Evolutionary conservation across 129 eudicot species (phyloP), one percentile per base, ranked within the genome.

Genomic region (Saussurea involucrata): DNA sequence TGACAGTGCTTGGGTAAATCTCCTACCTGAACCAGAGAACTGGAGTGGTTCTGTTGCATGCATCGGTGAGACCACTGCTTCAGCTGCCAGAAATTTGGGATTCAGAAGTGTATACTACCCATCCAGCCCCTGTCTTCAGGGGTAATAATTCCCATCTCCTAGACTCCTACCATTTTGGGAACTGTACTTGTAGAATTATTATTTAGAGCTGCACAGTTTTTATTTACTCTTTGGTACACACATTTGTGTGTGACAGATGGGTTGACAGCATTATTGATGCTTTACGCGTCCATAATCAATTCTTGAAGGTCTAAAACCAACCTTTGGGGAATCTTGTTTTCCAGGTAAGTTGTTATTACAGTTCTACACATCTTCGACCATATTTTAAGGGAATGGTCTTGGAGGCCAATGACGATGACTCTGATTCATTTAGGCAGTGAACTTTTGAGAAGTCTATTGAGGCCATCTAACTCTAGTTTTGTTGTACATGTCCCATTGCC

Each of bases 1-100:
- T 58, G 17, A 82, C 87, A 93, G 98, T 58, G 95, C 91, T 34
- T 94, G 98, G 98, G 83, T 86, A 36, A 79, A 87, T 78, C 82
- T 94, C 83, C 71, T 85, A 28, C 86, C 95, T 22, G 87, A 85
- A 53, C 64, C 82, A 42, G 87, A 74, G 37, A 18, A 57, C 44
- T 90, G 97, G 98, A 79, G 44, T 31, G 80, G 87, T 76, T 87
- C 90, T 40, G 85, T 86, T 84, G 98, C 97, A 66, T 91, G 98
- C 80, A 94, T 94, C 63, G 98, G 98, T 31, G 98, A 89, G 79
- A 94, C 98, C 66, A 94, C 98, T 82, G 96, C 93, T 83, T 79
- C 78, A 65, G 97, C 96, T 76, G 97, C 98, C 22, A 86, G 80
- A 82, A 89, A 80, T 76, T 34, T 87, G 69, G 97, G 96, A 28